Evolutionary conservation across 2,329 filamentous ascomycete species (phyloP), one percentile per base, ranked within the genome.

Genomic region (Phyllosticta ampelicida): DNA sequence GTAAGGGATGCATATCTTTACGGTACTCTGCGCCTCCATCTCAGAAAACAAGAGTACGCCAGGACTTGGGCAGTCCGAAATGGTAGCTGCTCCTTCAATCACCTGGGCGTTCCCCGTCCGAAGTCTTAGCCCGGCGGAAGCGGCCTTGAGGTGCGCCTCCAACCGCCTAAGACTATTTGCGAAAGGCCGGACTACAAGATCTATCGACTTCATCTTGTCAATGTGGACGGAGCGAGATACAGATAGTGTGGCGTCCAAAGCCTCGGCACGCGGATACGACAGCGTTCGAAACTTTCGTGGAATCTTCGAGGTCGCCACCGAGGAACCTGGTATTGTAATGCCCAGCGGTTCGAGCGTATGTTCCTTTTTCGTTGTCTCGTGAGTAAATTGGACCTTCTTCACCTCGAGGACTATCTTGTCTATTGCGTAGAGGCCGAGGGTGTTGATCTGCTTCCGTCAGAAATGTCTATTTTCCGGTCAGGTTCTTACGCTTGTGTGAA

Each of bases 181-280:
- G 1, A 90, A 91, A 10, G 85, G 84, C 10, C 76, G 75, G 11
- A 96, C 73, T 54, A 84, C 78, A 19, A 99, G 75, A 60, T 95
- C 88, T 0, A 97, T 76, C 0, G 83, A 85, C 59, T 88, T 88
- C 65, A 86, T 85, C 63, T 85, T 85, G 68, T 95, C 89, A 5
- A 99, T 81, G 61, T 92, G 85, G 21, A 95, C 86, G 51, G 85
- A 77, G 61, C 81, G 86, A 0, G 87, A 84, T 0, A 87, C 78
- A 49, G 76, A 78, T 8, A 95, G 74, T 53, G 79, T 80, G 2
- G 87, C 81, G 60, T 89, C 82, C 3, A 96, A 81, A 0, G 87
- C 81, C 51, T 84, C 78, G 1, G 80, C 71, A 16, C 84, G 81
- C 29, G 90, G 87, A 68, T 89, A 95, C 26, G 92, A 78, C n/a